Evolutionary conservation across 192 early-diverging fungal species (phyloP).

Genomic region (Coemansia asiatica): DNA sequence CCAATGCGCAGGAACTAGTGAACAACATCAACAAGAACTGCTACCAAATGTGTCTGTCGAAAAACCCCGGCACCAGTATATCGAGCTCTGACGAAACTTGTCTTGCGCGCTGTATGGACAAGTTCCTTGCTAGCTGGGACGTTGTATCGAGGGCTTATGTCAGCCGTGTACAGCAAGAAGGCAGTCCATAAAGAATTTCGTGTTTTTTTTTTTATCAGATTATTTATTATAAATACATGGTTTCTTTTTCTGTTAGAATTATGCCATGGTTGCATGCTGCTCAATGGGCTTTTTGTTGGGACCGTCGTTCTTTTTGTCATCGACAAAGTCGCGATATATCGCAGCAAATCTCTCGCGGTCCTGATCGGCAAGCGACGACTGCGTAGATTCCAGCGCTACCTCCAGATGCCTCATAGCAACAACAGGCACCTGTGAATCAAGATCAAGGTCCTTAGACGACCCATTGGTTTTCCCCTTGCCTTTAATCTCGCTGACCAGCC

Average conservation of each 20-base stretch:
- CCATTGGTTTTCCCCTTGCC: not conserved
- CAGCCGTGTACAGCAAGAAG: conserved; percentile 68
- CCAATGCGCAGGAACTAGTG: conserved; percentile 81
- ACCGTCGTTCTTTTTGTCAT: conserved; percentile 40
- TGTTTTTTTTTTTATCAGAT: not conserved
- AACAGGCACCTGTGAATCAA: conserved; percentile 8
- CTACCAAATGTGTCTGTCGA: conserved; percentile 77
- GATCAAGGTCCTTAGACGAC: too few relatives aligned
- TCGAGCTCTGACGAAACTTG: conserved; percentile 72
- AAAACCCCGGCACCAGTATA: conserved; percentile 66
- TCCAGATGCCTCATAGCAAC: conserved; percentile 40
- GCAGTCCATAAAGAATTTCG: not conserved
- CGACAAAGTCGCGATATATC: conserved; percentile 52
- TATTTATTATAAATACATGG: not conserved
- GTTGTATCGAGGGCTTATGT: conserved; percentile 75
- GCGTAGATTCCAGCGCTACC: conserved; percentile 19
- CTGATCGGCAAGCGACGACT: conserved; percentile 30
- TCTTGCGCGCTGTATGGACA: conserved; percentile 79
- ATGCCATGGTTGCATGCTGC: conserved; percentile 51
- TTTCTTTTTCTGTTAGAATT: not conserved
- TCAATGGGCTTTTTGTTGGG: conserved; percentile 29
- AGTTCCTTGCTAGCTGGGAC: conserved; percentile 90
- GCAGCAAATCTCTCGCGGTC: conserved; percentile 31
- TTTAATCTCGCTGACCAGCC: conserved; percentile 1
- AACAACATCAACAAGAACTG: conserved; percentile 89